These are phyloP conservation scores for Penicillium sp. DNA, from an alignment of 2,329 filamentous ascomycete species.

Conservation along the genomic window DNA sequence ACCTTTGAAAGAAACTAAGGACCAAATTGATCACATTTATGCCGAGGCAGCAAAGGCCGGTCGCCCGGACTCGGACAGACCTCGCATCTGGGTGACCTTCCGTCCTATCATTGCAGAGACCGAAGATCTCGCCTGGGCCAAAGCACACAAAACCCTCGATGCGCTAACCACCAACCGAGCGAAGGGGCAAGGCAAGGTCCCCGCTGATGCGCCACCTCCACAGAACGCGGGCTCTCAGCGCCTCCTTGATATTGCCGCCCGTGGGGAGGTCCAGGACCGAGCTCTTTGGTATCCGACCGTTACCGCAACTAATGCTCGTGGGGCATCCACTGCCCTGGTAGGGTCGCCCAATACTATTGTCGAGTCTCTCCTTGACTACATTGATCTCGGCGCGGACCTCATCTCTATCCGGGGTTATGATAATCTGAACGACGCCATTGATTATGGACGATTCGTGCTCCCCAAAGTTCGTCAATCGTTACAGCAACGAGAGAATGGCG, in stretches of 20 bases:
- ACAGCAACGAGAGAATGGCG: constrained; percentile 5
- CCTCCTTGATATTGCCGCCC: constrained; percentile 55
- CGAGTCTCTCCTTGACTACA: constrained; percentile 57
- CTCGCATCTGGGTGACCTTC: constrained; percentile 64
- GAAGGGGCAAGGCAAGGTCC: constrained; percentile 32
- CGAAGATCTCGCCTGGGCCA: constrained; percentile 60
- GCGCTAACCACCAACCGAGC: constrained; percentile 46
- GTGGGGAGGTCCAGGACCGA: constrained; percentile 56
- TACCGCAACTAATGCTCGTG: constrained; percentile 58
- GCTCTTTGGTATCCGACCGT: constrained; percentile 64
- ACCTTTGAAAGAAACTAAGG: constrained; percentile 60
- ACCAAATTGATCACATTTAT: constrained; percentile 61
- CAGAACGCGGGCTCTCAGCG: constrained; percentile 61
- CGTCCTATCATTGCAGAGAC: constrained; percentile 60
- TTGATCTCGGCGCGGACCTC: constrained; percentile 55
- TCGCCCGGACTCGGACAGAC: constrained; percentile 50
- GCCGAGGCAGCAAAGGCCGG: constrained; percentile 58
- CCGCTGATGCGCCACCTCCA: constrained; percentile 38
- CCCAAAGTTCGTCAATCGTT: constrained; percentile 44
- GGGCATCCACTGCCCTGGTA: constrained; percentile 58
- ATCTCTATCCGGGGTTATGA: constrained; percentile 62
- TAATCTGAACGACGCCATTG: constrained; percentile 58
- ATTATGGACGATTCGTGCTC: constrained; percentile 57
- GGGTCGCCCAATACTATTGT: constrained; percentile 53
- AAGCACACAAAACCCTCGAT: constrained; percentile 57